Conservation (phyloP, 108 stramenopile species). For the Conticribra guillardii region DNA sequence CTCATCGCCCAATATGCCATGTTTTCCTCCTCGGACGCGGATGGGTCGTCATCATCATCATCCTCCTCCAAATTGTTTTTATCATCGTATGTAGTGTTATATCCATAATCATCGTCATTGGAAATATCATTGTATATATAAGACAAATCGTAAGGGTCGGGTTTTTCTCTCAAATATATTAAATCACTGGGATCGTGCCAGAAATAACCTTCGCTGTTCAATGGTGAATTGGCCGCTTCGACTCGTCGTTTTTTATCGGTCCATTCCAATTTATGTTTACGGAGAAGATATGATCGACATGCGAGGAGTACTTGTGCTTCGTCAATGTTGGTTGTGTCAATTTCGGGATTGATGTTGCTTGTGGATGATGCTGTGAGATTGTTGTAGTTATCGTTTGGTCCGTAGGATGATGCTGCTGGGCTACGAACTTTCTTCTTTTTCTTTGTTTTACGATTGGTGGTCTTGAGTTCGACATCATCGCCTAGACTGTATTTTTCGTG, state of each 20-base stretch:
- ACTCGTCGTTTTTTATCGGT: constrained; percentile 59
- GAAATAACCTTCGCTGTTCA: constrained; percentile 44
- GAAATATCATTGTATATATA: constrained; percentile 15
- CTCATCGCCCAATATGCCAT: neutral
- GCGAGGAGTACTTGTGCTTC: constrained; percentile 70
- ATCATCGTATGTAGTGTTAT: constrained; percentile 23
- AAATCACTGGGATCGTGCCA: constrained; percentile 48
- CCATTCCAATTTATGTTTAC: constrained; percentile 63
- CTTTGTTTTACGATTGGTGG: no score
- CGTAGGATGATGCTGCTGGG: neutral
- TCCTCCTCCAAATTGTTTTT: constrained; percentile 30
- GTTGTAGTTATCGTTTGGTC: neutral
- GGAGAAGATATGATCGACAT: constrained; percentile 67
- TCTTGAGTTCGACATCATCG: no score
- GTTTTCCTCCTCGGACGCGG: neutral
- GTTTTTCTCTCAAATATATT: constrained; percentile 45
- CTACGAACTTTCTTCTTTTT: neutral
- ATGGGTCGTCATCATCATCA: neutral
- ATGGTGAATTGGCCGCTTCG: constrained; percentile 35
- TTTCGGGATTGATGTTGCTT: neutral
- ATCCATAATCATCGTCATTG: constrained; percentile 31
- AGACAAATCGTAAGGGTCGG: constrained; percentile 41
- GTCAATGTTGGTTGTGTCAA: constrained; percentile 18
- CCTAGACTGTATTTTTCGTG: no score
- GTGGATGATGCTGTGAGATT: neutral